Base-by-base conservation (phyloP, 805 yeast genomes). In the Wickerhamomyces bovis region DNA sequence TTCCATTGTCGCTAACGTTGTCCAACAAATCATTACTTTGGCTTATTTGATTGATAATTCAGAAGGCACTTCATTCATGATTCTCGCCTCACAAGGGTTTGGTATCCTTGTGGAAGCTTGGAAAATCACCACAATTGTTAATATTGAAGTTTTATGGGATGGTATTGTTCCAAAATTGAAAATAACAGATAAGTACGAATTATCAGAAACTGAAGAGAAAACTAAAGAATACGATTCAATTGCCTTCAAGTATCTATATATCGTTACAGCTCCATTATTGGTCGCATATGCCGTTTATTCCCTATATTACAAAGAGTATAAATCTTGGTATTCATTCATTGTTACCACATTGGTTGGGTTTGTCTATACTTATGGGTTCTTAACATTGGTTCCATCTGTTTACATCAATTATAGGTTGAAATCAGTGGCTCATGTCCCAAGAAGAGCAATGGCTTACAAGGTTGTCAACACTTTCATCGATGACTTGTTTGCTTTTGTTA, bases 301-400 rank as follows among this genome's bases (percentile, higher is more conserved):
- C 3, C 49, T 69, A 40, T 38, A 66, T 26, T 68, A 69, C 47
- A 64, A 66, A 44, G 67, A 68, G 16, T 65, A 68, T 52, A 69
- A 67, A 51, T 68, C 73, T 9, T 69, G 74, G 73, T 67, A 67
- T 53, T 69, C 72, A 7, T 70, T 69, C 49, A 56, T 66, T 21
- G 62, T 69, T 40, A 58, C 69, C 2, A 65, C 71, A 1, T 55
- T 70, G 16, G 73, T 68, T 30, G 73, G 71, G 0, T 65, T 67
- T 21, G 73, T 67, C 16, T 70, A 70, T 48, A 69, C 72, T 3
- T 69, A 69, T 46, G 73, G 73, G 1, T 69, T 70, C 57, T 50
- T 70, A 39, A 65, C 66, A 42, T 52, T 69, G 33, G 66, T 70
- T 26, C 73, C 73, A 13, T 53, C 69, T 3, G 66, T 70, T 26